A percentile compares a stretch with the other conserved stretches of the same genome.
Evolutionary conservation across 148 eudicot species (phyloP).

Genomic region (Rhododendron griersonianum): DNA sequence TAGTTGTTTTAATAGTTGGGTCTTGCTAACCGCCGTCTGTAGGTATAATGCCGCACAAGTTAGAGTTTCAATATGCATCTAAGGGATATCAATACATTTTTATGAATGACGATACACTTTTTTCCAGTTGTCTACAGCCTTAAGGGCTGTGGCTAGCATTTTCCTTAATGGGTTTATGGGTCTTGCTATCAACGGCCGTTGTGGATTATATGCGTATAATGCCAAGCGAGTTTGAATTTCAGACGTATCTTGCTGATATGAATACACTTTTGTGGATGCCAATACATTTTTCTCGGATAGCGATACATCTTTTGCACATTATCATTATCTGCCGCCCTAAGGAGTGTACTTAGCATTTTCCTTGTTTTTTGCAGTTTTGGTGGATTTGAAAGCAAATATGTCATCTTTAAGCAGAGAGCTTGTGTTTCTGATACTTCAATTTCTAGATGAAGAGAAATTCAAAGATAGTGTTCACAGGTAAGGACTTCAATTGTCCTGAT

Average conservation of each 20-base stretch:
- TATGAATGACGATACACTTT: neutral
- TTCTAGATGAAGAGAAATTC: slow-evolving; percentile 90
- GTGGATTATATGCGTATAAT: neutral
- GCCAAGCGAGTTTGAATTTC: neutral
- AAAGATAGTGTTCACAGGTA: slow-evolving; percentile 84
- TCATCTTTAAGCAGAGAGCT: slow-evolving; percentile 86
- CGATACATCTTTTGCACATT: neutral
- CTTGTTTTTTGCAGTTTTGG: slow-evolving; percentile 4
- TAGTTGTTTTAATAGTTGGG: neutral
- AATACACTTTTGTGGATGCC: neutral
- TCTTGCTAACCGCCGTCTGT: neutral
- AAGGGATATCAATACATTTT: neutral
- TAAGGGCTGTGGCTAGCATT: neutral
- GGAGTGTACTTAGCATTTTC: neutral
- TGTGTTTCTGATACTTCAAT: slow-evolving; percentile 83
- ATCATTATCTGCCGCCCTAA: neutral
- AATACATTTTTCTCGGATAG: neutral
- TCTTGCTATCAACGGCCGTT: neutral
- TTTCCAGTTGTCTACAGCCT: neutral
- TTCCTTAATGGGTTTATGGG: neutral
- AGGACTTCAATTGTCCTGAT: neutral
- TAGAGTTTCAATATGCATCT: neutral
- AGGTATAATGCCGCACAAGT: neutral
- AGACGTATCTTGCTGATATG: no score
- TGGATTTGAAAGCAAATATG: slow-evolving; percentile 34